phyloP scores from a whole-genome alignment of 306 rosid species.

The Vigna radiata region DNA sequence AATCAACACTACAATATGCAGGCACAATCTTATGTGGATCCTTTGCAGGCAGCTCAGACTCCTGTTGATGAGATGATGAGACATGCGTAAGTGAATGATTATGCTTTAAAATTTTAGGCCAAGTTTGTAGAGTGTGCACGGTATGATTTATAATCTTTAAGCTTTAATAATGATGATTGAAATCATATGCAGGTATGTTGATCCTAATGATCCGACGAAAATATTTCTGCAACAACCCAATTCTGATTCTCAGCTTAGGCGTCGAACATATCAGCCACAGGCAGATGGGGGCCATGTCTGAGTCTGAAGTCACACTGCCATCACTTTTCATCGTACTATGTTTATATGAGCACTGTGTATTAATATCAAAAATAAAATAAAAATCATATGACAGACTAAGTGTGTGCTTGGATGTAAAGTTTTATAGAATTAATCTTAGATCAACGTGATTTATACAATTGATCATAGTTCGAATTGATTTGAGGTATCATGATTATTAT shows the following conservation, averaged over 20 bases:
- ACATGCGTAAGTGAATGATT: conserved; percentile 78
- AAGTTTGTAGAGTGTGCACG: conserved; percentile 10
- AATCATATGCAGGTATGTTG: conserved; percentile 83
- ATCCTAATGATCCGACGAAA: conserved; percentile 95
- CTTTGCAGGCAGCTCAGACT: conserved; percentile 90
- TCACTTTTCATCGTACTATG: conserved; percentile 9
- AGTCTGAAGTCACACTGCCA: background rate
- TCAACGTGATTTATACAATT: background rate
- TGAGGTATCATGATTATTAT: background rate
- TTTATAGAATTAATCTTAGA: background rate
- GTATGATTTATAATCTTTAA: background rate
- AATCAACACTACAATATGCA: conserved; percentile 57
- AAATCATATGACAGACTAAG: conserved; percentile 26
- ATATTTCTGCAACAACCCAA: conserved; percentile 96
- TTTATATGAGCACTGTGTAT: conserved; percentile 35
- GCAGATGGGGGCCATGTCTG: conserved; percentile 57
- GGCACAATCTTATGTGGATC: conserved; percentile 69
- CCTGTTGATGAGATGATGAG: conserved; percentile 99
- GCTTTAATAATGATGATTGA: conserved; percentile 19
- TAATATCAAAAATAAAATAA: conserved; percentile 11
- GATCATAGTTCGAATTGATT: background rate
- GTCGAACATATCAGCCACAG: conserved; percentile 86
- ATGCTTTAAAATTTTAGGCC: background rate
- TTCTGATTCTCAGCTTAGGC: conserved; percentile 84
- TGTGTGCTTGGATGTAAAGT: background rate